Base-by-base conservation (phyloP, 2,329 filamentous ascomycete genomes). In the Pseudogymnoascus pannorum region DNA sequence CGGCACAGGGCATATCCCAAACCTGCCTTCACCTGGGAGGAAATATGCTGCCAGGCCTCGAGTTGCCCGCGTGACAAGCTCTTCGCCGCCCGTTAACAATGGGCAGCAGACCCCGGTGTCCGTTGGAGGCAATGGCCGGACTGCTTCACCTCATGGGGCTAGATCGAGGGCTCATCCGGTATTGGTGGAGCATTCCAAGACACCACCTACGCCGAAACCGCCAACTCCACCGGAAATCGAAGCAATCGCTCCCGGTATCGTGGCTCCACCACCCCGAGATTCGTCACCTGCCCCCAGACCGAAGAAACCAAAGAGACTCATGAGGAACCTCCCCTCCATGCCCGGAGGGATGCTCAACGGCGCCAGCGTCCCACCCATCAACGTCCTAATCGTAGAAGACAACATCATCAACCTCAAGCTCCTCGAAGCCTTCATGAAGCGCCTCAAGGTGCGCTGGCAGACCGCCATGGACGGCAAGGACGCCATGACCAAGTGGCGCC, bases 391-490 rank as follows among this genome's bases (percentile, higher is more conserved):
- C 64, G 94, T 99, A 12, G 94, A 99, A 77, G 94, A 99, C 77
- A 99, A 99, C 74, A 92, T 94, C 65, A 97, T 99, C 81, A 99
- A 97, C 72, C 79, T 97, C 67, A 90, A 91, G 70, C 85, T 99
- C 8, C 79, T 99, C 35, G 93, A 97, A 72, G 92, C 92, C 1
- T 96, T 99, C 71, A 93, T 97, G 80, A 96, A 97, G 76, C 83
- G 92, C 57, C 81, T 99, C 58, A 97, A 96, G 71, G 94, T 99
- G 5, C 85, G 94, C 33, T 97, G 93, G 92, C 89, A 94, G 74
- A 95, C 91, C n/a, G 94, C 94, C 36, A 91, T 95, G 81, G 96
- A 97, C 72, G 94, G 94, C 22, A 86, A 87, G 65, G 93, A 97
- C 66, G 94, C 94, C 1, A 92, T 97, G 26, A 87, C 84, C 64